Evolutionary conservation across 2,329 filamentous ascomycete genomes (phyloP).

Genomic region (Lasiodiplodia theobromae): DNA sequence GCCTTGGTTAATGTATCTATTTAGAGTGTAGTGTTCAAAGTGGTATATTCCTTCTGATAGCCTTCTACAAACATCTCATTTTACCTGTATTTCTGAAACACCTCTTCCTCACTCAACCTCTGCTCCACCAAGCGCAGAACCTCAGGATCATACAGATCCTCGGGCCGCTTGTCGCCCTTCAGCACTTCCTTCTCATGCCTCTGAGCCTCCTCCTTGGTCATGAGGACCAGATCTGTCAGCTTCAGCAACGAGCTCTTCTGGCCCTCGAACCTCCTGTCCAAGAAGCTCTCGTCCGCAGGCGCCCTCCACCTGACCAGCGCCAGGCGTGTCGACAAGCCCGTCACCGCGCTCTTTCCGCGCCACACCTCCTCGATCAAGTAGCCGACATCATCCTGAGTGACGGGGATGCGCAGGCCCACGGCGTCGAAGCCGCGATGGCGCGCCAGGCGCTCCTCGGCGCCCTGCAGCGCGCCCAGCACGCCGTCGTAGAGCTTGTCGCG

Average conservation of each 20-base stretch:
- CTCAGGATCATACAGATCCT: constrained; percentile 76
- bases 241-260: constrained; percentile 78
- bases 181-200: constrained; percentile 83
- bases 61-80: not conserved
- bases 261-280: constrained; percentile 71
- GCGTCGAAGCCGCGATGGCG: constrained; percentile 60
- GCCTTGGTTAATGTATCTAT: not conserved
- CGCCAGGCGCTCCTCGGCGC: constrained; percentile 77
- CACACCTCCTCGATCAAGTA: constrained; percentile 92
- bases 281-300: constrained; percentile 62
- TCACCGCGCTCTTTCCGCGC: constrained; percentile 81
- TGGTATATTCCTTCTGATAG: not conserved
- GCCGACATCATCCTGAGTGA: constrained; percentile 81
- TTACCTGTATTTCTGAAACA: constrained; percentile 56
- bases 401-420: constrained; percentile 77
- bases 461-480: constrained; percentile 77
- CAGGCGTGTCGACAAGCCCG: constrained; percentile 79
- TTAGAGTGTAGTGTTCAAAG: not conserved
- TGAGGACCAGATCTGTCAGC: constrained; percentile 78
- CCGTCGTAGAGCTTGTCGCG: constrained; percentile 92
- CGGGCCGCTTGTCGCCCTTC: constrained; percentile 68
- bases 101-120: constrained; percentile 71
- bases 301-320: constrained; percentile 81
- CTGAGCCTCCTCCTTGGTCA: constrained; percentile 90
- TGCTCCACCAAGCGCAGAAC: constrained; percentile 72